These are phyloP conservation scores for Arabis alpina DNA, from an alignment of 345 rosid genomes.

Conservation along the genomic window DNA sequence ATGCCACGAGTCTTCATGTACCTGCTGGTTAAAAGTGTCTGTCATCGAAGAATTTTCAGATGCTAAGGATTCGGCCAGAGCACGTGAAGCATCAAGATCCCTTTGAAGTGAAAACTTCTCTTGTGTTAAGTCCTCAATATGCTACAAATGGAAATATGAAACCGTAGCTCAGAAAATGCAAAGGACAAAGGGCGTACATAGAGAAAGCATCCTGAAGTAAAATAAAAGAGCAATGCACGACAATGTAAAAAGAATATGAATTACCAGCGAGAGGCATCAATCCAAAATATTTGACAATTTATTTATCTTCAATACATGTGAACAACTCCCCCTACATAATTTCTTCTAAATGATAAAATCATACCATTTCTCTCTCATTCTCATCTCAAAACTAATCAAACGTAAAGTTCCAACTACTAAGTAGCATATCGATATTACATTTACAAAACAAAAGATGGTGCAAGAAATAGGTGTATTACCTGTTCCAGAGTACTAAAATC, in stretches of 20 bases:
- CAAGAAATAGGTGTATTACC: conserved; percentile 49
- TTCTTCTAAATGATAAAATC: conserved; percentile 8
- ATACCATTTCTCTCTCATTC: not conserved
- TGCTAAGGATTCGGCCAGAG: conserved; percentile 93
- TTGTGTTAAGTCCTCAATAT: conserved; percentile 96
- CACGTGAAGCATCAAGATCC: conserved; percentile 93
- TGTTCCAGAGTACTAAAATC: conserved; percentile 95
- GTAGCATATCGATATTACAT: conserved; percentile 4
- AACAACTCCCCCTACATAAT: conserved; percentile 3
- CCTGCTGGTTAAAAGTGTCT: conserved; percentile 95
- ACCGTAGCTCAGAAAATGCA: conserved; percentile 24
- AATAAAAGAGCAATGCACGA: conserved; percentile 4
- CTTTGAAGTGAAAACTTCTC: conserved; percentile 95
- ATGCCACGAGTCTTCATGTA: conserved; percentile 35
- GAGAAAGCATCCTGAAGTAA: conserved; percentile 13
- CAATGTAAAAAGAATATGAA: conserved; percentile 1
- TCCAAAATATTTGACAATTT: conserved; percentile 21
- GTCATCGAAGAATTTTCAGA: conserved; percentile 94
- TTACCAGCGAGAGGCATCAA: not conserved
- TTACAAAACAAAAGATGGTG: conserved; percentile 2
- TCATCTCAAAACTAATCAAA: conserved; percentile 25
- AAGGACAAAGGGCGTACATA: conserved; percentile 1
- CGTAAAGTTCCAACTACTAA: conserved; percentile 20
- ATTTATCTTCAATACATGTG: conserved; percentile 17
- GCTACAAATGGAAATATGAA: conserved; percentile 55